A percentile compares a stretch with the other conserved stretches of the same genome.
These are phyloP conservation scores for Acacia melanoxylon DNA, from an alignment of 306 rosid species.

Conservation along the genomic window DNA sequence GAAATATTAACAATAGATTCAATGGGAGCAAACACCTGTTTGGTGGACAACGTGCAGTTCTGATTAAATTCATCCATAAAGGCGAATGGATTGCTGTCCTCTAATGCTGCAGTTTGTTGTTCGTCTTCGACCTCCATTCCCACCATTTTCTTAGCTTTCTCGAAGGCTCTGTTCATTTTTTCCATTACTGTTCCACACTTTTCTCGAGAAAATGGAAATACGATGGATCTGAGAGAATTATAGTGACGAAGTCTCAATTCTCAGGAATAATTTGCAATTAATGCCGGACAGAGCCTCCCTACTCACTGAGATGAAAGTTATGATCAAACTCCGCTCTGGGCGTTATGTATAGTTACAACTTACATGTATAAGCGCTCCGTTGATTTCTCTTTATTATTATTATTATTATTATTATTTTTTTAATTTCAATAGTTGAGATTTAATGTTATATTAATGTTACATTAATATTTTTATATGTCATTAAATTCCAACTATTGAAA, in stretches of 20 bases:
- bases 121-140: constrained; percentile 82
- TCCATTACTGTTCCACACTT: constrained; percentile 55
- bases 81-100: constrained; percentile 43
- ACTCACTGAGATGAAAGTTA: background rate
- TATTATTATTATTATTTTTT: too few species aligned
- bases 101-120: constrained; percentile 44
- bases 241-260: background rate
- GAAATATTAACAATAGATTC: background rate
- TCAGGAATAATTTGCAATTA: background rate
- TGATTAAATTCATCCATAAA: constrained; percentile 86
- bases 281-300: background rate
- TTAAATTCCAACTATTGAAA: too few species aligned
- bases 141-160: constrained; percentile 81
- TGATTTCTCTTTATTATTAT: too few species aligned
- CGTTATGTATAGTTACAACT: background rate
- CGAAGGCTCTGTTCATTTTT: constrained; percentile 73
- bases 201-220: constrained; percentile 28
- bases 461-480: too few species aligned
- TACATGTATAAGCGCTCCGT: too few species aligned
- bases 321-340: background rate
- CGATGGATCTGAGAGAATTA: constrained; percentile 35
- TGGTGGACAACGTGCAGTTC: constrained; percentile 78
- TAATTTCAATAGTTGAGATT: too few species aligned
- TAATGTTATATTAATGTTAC: too few species aligned
- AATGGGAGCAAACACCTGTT: constrained; percentile 52